phyloP scores from a whole-genome alignment of 2,329 filamentous ascomycete genomes.

The Knufia fluminis region DNA sequence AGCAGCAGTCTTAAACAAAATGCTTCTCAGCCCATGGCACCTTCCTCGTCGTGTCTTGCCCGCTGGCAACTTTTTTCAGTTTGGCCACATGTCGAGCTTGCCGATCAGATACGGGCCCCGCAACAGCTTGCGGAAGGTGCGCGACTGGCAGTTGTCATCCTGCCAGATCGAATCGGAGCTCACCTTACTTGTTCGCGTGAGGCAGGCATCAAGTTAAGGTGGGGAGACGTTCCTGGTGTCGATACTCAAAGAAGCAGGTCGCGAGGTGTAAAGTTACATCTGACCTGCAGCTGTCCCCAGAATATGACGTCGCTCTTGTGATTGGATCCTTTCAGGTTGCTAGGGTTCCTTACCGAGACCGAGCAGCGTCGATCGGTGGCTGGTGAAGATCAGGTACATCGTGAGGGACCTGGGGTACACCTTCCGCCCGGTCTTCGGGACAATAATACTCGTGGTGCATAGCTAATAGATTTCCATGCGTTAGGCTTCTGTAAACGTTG shows the following conservation, averaged over 20 bases:
- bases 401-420: too few relatives aligned
- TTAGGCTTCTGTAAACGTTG: too few relatives aligned
- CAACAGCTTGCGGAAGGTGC: neutral
- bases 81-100: neutral
- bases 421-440: neutral
- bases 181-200: neutral
- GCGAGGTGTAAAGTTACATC: conserved; percentile 4
- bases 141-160: neutral
- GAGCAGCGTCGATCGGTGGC: neutral
- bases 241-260: conserved; percentile 5
- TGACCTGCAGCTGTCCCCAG: neutral
- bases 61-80: neutral
- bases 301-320: conserved; percentile 3
- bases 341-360: neutral
- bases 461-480: neutral
- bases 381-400: neutral
- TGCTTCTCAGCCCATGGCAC: neutral
- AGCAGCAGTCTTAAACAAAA: neutral
- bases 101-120: neutral
- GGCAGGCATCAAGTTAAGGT: neutral
- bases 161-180: neutral
- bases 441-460: neutral
- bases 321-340: neutral
- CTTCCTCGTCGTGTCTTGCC: neutral
- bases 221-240: neutral